Base-by-base conservation (phyloP, 257 asterid genomes). In the Capsicum chinense region DNA sequence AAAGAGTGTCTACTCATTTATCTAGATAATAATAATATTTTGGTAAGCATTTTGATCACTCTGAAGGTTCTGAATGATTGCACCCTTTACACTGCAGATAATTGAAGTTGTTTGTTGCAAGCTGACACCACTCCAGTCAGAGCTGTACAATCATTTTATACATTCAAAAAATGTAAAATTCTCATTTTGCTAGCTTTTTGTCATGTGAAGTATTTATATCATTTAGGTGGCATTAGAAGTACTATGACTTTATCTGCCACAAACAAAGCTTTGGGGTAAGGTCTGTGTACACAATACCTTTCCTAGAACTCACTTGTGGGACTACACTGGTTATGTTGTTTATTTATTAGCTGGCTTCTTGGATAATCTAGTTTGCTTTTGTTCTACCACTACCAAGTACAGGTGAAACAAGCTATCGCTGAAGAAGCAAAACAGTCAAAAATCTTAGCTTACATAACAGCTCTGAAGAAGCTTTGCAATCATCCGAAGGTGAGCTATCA, bases 91-190 rank as follows among this genome's bases (percentile, higher is more conserved):
- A 73, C 79, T 86, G 87, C 94, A 96, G 98, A 94, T 94, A 66
- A 85, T 94, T 56, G 95, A 92, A 92, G 99, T 96, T 87, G 98
- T 93, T 84, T 93, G 99, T 90, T 94, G 99, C 98, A 94, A 96
- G 93, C 83, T 96, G 94, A 90, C 97, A 33, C 93, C 93, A 80
- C 94, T 96, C 60, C 99, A 96, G 83, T 85, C 94, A 83, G 90
- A 87, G 82, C 92, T 96, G 82, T 96, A 94, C 92, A 92, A 88
- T 88, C 98, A 94, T 92, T 93, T 96, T 85, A 91, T 96, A 86
- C 99, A 96, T 88, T 96, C 99, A 52, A 96, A 94, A 93, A 96
- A 96, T 88, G 99, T 96, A 92, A 89, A 74, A 57, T 82, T 59
- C 54, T 81, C 82, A 56, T 39, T 84, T 85, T 83, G 58, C 14